Percentiles rank a stretch among this genome's conserved stretches.
Evolutionary conservation across 106 monocot species (phyloP).

Genomic region (Gastrodia elata): DNA sequence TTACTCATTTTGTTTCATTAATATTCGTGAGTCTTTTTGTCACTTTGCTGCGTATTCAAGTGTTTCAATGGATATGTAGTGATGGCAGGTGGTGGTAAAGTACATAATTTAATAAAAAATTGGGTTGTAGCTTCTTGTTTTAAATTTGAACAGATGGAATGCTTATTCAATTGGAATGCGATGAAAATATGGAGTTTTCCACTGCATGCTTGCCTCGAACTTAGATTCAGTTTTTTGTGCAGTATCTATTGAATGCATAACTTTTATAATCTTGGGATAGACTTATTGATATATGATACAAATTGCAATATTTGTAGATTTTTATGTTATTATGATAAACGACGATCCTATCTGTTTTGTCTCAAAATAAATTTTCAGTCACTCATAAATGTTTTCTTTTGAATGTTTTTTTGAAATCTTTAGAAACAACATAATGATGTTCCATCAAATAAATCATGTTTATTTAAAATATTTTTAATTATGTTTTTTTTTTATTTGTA

Average conservation of each 20-base stretch:
- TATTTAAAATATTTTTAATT: too few relatives aligned
- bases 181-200: neutral
- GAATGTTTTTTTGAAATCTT: neutral
- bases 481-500: too few relatives aligned
- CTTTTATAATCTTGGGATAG: neutral
- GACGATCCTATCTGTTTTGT: too few relatives aligned
- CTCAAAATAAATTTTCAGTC: too few relatives aligned
- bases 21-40: neutral
- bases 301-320: too few relatives aligned
- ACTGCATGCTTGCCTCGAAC: neutral
- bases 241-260: neutral
- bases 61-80: neutral
- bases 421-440: neutral
- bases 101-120: neutral
- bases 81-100: neutral
- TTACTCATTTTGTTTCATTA: neutral
- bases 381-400: too few relatives aligned
- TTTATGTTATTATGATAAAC: too few relatives aligned
- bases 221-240: neutral
- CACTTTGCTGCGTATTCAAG: neutral
- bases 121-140: neutral
- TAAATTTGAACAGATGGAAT: neutral
- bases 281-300: too few relatives aligned
- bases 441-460: too few relatives aligned
- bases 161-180: neutral